Conservation (phyloP, 306 rosid species). For the Inga oerstediana region DNA sequence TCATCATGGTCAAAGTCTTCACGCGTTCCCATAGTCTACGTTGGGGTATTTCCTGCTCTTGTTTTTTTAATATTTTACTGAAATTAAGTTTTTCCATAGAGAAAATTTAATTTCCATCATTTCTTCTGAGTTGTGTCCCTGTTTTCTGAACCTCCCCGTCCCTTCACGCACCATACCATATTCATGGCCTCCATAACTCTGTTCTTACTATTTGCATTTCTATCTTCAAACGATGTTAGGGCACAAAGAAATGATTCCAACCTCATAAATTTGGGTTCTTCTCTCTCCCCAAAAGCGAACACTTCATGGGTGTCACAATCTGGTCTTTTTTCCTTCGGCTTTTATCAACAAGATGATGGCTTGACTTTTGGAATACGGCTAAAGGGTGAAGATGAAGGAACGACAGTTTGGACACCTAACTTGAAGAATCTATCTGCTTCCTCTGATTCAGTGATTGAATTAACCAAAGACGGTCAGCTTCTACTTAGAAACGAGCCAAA, state of each 20-base stretch:
- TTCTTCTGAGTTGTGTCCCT: neutral
- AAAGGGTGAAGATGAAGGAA: neutral
- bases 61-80: no score
- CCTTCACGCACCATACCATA: neutral
- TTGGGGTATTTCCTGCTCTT: no score
- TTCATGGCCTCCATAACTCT: neutral
- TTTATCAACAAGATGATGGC: conserved; percentile 31
- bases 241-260: neutral
- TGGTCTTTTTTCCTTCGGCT: conserved; percentile 48
- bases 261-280: neutral
- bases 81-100: neutral
- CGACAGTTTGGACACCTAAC: conserved; percentile 44
- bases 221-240: neutral
- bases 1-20: no score
- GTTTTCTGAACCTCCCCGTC: neutral
- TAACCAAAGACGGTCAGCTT: conserved; percentile 25
- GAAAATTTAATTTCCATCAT: no score
- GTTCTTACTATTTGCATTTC: neutral
- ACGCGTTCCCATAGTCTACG: no score
- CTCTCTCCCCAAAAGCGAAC: conserved; percentile 1
- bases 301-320: conserved; percentile 37
- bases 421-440: conserved; percentile 11
- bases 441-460: neutral
- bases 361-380: conserved; percentile 45
- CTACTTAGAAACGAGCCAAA: neutral